A percentile compares a stretch with the other conserved stretches of the same genome.
These are phyloP conservation scores for Aaosphaeria pasadenensis DNA, from an alignment of 2,329 filamentous ascomycete genomes.

Conservation along the genomic window DNA sequence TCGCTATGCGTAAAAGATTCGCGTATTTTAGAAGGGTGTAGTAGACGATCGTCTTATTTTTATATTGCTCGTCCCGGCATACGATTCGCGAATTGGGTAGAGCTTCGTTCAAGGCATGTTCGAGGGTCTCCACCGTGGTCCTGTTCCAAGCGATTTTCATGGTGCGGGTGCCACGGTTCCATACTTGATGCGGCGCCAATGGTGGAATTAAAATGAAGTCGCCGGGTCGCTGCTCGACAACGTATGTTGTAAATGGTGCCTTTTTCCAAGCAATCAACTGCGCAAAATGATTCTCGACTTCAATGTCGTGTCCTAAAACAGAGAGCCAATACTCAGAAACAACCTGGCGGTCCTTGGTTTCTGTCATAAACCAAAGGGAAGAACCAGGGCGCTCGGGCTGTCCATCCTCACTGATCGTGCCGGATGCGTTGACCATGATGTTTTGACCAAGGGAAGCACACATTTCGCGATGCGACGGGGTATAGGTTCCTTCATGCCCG, in stretches of 20 bases:
- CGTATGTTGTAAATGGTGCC: slow-evolving; percentile 86
- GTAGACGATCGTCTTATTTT: slow-evolving; percentile 94
- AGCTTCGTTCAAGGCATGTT: slow-evolving; percentile 81
- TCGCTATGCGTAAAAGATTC: slow-evolving; percentile 55
- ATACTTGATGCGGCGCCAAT: slow-evolving; percentile 92
- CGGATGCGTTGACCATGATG: slow-evolving; percentile 93
- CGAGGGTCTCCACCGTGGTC: slow-evolving; percentile 86
- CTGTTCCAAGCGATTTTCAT: slow-evolving; percentile 99
- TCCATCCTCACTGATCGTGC: slow-evolving; percentile 60
- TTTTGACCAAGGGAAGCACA: slow-evolving; percentile 95
- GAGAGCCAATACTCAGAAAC: slow-evolving; percentile 94
- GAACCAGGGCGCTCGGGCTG: slow-evolving; percentile 74
- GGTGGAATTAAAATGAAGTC: slow-evolving; percentile 94
- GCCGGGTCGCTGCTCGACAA: slow-evolving; percentile 85
- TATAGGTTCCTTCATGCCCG: slow-evolving; percentile 95
- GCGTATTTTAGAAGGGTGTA: slow-evolving; percentile 81
- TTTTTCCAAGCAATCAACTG: slow-evolving; percentile 95
- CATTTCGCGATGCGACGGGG: slow-evolving; percentile 94
- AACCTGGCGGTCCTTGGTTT: slow-evolving; percentile 84
- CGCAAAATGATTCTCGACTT: slow-evolving; percentile 95
- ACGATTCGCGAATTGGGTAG: slow-evolving; percentile 86
- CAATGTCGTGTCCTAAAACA: slow-evolving; percentile 90
- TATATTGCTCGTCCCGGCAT: slow-evolving; percentile 97
- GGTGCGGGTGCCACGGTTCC: slow-evolving; percentile 93
- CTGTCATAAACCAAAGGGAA: slow-evolving; percentile 99